These are phyloP conservation scores for Phylloporus sp. DNA, from an alignment of 1,284 basidiomycete species.

Conservation along the genomic window DNA sequence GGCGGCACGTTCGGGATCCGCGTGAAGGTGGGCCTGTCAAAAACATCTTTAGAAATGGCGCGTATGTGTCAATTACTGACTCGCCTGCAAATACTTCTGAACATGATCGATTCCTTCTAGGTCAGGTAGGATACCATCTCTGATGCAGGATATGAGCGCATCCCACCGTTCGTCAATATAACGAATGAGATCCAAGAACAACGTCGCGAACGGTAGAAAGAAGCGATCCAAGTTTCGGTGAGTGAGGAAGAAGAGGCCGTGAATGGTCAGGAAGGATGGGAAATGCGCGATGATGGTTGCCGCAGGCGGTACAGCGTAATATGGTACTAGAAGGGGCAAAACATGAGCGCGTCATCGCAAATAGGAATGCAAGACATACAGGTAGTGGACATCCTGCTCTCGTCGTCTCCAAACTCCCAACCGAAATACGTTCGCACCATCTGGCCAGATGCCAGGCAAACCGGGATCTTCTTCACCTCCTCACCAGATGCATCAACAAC, in stretches of 20 bases:
- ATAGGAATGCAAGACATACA: slow-evolving; percentile 4
- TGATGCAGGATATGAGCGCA: slow-evolving; percentile 23
- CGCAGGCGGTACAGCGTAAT: slow-evolving; percentile 26
- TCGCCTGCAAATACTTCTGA: slow-evolving; percentile 23
- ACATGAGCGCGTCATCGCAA: background rate
- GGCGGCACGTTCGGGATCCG: slow-evolving; percentile 5
- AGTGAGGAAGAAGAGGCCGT: slow-evolving; percentile 10
- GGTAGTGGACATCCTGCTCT: slow-evolving; percentile 9
- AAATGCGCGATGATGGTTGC: slow-evolving; percentile 21
- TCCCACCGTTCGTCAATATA: slow-evolving; percentile 30
- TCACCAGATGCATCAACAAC: slow-evolving; percentile 21
- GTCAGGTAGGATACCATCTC: slow-evolving; percentile 28
- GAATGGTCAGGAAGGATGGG: slow-evolving; percentile 28
- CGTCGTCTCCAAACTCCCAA: slow-evolving; percentile 23
- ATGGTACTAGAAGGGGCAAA: slow-evolving; percentile 14
- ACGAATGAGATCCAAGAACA: slow-evolving; percentile 26
- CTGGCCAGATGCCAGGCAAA: slow-evolving; percentile 1
- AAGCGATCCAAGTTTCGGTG: slow-evolving; percentile 14
- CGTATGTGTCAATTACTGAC: background rate
- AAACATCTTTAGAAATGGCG: background rate
- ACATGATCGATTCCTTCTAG: slow-evolving; percentile 23
- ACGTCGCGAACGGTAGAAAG: slow-evolving; percentile 8
- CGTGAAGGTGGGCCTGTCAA: slow-evolving; percentile 15
- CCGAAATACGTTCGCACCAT: slow-evolving; percentile 12
- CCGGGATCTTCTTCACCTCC: slow-evolving; percentile 14